These are phyloP conservation scores for Beauveria rudraprayagi DNA, from an alignment of 2,329 filamentous ascomycete species.

Conservation along the genomic window DNA sequence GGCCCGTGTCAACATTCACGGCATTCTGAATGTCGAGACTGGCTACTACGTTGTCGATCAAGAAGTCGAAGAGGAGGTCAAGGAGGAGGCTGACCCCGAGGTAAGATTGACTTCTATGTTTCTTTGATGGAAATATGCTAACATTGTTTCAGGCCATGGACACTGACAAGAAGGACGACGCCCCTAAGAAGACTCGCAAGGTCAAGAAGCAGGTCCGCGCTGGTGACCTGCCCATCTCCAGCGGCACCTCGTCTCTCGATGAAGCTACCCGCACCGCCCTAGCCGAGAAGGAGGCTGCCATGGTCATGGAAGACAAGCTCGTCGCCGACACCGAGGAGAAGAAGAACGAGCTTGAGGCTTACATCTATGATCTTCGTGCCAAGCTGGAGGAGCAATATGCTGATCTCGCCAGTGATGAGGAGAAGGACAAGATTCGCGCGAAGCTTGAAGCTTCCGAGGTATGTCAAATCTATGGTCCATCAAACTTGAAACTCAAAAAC, in stretches of 20 bases:
- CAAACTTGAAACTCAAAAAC: not conserved
- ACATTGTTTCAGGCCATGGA: constrained; percentile 64
- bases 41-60: constrained; percentile 98
- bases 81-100: constrained; percentile 61
- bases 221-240: constrained; percentile 82
- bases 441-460: constrained; percentile 86
- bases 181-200: constrained; percentile 83
- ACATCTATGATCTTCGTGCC: constrained; percentile 92
- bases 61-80: constrained; percentile 89
- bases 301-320: constrained; percentile 98
- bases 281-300: constrained; percentile 74
- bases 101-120: constrained; percentile 44
- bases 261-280: constrained; percentile 55
- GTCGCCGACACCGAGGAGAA: constrained; percentile 97
- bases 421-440: constrained; percentile 77
- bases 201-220: constrained; percentile 99
- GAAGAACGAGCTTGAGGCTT: constrained; percentile 99
- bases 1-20: constrained; percentile 92
- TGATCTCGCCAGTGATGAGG: constrained; percentile 81
- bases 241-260: constrained; percentile 76
- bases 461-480: constrained; percentile 30
- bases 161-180: constrained; percentile 62
- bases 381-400: constrained; percentile 90
- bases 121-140: constrained; percentile 16
- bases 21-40: constrained; percentile 90